Evolutionary conservation across 139 green algal genomes (phyloP).

Genomic region (Closterium sp.): DNA sequence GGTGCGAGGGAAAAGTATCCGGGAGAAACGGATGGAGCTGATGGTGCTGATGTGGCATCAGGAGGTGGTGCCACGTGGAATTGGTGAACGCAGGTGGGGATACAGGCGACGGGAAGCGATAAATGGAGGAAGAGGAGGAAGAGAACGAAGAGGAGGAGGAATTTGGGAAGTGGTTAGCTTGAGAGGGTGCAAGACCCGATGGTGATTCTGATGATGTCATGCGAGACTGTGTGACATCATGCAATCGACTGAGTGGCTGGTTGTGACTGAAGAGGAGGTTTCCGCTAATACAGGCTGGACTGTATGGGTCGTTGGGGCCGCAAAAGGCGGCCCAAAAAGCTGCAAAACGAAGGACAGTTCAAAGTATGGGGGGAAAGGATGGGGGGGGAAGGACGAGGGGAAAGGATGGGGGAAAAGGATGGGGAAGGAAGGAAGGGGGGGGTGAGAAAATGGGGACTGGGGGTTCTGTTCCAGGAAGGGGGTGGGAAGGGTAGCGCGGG

Average conservation of each 20-base stretch:
- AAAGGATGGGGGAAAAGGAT: too few relatives aligned
- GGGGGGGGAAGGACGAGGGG: neutral
- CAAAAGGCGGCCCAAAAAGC: neutral
- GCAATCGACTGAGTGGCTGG: neutral
- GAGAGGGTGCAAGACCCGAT: too few relatives aligned
- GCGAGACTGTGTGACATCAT: neutral
- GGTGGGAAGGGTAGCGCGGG: too few relatives aligned
- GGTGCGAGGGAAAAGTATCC: neutral
- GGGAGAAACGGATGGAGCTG: neutral
- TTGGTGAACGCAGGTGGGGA: too few relatives aligned
- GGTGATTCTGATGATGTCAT: neutral
- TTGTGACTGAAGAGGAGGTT: neutral
- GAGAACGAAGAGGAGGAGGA: too few relatives aligned
- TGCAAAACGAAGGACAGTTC: neutral
- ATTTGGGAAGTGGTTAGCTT: too few relatives aligned
- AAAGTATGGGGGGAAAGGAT: neutral
- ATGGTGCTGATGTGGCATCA: neutral
- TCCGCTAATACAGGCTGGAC: neutral
- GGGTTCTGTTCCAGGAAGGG: too few relatives aligned
- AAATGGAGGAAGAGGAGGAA: too few relatives aligned
- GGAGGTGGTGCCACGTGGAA: neutral
- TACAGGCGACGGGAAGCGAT: too few relatives aligned
- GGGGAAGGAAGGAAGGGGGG: too few relatives aligned
- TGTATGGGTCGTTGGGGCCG: neutral
- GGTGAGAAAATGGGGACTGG: too few relatives aligned